Evolutionary conservation across 352 stramenopile genomes (phyloP), one percentile per base, ranked within the genome.

Genomic region (Blastocystis hominis): DNA sequence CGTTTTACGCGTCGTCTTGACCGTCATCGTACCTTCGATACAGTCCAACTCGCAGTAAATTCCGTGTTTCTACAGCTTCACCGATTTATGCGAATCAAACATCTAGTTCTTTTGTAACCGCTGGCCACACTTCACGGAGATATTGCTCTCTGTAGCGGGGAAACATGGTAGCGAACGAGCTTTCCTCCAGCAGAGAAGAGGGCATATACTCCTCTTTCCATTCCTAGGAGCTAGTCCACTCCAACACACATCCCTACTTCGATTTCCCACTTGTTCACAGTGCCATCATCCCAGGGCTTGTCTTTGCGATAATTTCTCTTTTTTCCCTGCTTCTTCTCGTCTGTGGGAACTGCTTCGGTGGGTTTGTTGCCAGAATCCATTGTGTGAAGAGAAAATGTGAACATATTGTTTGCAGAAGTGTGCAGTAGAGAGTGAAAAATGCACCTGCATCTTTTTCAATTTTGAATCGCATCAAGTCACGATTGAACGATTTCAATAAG

Each of bases 91-190:
- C 3, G 2, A 24, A 17, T 30, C n/a, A 54, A 75, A 92, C 92
- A 78, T 98, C 95, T 30, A 99, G 92, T 61, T 94, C 93, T 79
- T 97, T 97, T 42, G 96, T 99, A 81, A 99, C 94, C 46, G 98
- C 92, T 0, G 96, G 96, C 96, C 97, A 99, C 7, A 98, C 92
- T 90, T 99, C 96, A 40, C 96, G 93, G 44, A 99, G 90, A 91
- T 99, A 99, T 88, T 98, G 97, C 91, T 99, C 97, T 55, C 97
- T 92, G 91, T 99, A 99, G 89, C 98, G 98, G 54, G 97, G 97
- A 90, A 99, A 99, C 17, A 99, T 93, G 75, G 96, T 99, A 53
- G 96, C 97, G 90, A 99, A 99, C 75, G 93, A 98, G 56, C 94
- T 98, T 92, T 99, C 97, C 90, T 99, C 96, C 38, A 98, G 91